phyloP scores from a whole-genome alignment of 2,329 filamentous ascomycete species.

The Fusarium coicis region DNA sequence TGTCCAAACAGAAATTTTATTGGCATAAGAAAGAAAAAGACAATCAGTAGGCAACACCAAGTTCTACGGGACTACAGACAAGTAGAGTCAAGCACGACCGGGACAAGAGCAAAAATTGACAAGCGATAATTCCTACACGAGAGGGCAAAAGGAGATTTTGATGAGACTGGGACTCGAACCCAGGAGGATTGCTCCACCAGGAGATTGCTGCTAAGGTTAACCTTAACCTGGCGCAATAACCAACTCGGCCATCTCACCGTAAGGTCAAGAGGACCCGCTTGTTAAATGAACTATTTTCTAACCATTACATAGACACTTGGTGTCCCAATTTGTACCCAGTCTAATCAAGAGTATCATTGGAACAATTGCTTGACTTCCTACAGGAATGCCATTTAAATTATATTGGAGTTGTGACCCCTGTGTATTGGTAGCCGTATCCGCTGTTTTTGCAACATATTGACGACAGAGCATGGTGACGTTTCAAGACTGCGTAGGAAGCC shows the following conservation, averaged over 20 bases:
- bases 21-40: background rate
- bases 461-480: background rate
- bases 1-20: background rate
- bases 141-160: background rate
- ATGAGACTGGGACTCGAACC: slow-evolving; percentile 45
- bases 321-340: no score
- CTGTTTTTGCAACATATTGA: background rate
- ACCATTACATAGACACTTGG: background rate
- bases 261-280: slow-evolving; percentile 10
- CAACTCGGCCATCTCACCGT: slow-evolving; percentile 43
- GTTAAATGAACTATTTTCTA: background rate
- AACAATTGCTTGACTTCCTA: background rate
- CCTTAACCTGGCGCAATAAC: slow-evolving; percentile 37
- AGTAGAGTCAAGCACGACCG: background rate
- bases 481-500: background rate
- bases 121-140: no score
- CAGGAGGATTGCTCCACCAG: slow-evolving; percentile 45
- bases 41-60: background rate
- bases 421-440: background rate
- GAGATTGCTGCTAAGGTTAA: slow-evolving; percentile 39
- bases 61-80: background rate
- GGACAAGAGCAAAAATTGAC: background rate
- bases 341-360: background rate
- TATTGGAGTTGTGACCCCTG: background rate
- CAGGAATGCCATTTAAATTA: background rate